A percentile compares a stretch with the other conserved stretches of the same genome.
phyloP scores from a whole-genome alignment of 306 rosid species.

The Quercus engelmannii region DNA sequence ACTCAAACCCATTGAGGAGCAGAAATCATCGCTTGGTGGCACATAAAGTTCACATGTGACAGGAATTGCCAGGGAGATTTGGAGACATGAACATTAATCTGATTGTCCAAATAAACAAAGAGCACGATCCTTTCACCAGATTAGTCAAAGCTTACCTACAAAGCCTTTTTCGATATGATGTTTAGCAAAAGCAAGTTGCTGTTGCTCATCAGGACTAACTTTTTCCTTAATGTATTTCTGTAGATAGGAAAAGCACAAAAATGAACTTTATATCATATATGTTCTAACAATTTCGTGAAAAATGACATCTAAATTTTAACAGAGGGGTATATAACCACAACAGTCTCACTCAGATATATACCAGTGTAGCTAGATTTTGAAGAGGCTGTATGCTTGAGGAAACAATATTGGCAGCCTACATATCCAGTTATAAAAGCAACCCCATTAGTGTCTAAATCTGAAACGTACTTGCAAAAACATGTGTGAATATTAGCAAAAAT shows the following conservation, averaged over 20 bases:
- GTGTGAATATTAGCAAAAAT: not conserved
- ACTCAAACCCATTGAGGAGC: not conserved
- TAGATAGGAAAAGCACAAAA: conserved; percentile 24
- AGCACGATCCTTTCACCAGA: not conserved
- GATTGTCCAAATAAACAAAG: not conserved
- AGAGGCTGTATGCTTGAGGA: conserved; percentile 78
- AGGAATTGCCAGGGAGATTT: not conserved
- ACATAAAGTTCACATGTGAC: not conserved
- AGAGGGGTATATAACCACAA: not conserved
- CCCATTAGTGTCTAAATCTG: not conserved
- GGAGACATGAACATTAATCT: too few species aligned
- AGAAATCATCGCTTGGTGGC: not conserved
- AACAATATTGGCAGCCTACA: conserved; percentile 66
- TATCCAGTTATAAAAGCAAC: conserved; percentile 4
- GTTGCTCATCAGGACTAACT: conserved; percentile 42
- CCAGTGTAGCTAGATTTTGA: conserved; percentile 53
- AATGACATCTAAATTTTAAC: not conserved
- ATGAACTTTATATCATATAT: not conserved
- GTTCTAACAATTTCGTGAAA: conserved; percentile 5
- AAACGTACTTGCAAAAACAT: too few species aligned
- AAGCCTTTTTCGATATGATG: conserved; percentile 58
- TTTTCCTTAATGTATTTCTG: conserved; percentile 74
- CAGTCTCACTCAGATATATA: conserved; percentile 19
- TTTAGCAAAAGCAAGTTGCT: conserved; percentile 49
- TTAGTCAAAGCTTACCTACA: conserved; percentile 45